Conservation (phyloP, 2,329 filamentous ascomycete genomes). For the Exophiala alcalophila region DNA sequence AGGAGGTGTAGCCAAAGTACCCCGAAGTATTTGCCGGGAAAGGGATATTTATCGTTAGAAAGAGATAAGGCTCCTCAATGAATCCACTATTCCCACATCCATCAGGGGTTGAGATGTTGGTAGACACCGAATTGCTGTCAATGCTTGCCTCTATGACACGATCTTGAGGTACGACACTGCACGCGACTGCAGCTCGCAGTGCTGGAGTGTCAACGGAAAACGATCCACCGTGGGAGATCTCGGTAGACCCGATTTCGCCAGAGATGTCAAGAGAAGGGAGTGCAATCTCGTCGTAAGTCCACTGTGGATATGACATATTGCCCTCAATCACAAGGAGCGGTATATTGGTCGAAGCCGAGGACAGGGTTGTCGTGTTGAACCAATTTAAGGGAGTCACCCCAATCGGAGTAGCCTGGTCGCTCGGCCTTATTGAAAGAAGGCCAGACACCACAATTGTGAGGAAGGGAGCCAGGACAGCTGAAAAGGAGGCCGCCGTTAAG, state of each 20-base stretch:
- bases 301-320: slow-evolving; percentile 26
- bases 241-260: not conserved
- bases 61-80: slow-evolving; percentile 3
- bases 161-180: slow-evolving; percentile 18
- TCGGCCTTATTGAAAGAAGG: slow-evolving; percentile 28
- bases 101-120: slow-evolving; percentile 22
- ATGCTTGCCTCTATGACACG: slow-evolving; percentile 13
- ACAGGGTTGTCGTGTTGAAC: slow-evolving; percentile 20
- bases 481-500: slow-evolving; percentile 24
- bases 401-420: slow-evolving; percentile 15
- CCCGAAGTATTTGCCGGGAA: slow-evolving; percentile 21
- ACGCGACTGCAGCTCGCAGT: slow-evolving; percentile 16
- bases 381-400: slow-evolving; percentile 30
- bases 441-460: slow-evolving; percentile 32
- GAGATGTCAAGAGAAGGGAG: slow-evolving; percentile 8
- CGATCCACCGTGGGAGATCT: slow-evolving; percentile 2
- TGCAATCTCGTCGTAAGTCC: slow-evolving; percentile 23
- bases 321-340: slow-evolving; percentile 20
- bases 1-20: slow-evolving; percentile 17
- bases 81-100: slow-evolving; percentile 20
- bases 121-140: not conserved
- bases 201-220: slow-evolving; percentile 18
- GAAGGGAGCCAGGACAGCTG: slow-evolving; percentile 28
- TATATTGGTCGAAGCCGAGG: slow-evolving; percentile 4
- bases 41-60: slow-evolving; percentile 1